A percentile compares a stretch with the other conserved stretches of the same genome.
Evolutionary conservation across 2,329 filamentous ascomycete genomes (phyloP).

Genomic region (Fusarium ambrosium): DNA sequence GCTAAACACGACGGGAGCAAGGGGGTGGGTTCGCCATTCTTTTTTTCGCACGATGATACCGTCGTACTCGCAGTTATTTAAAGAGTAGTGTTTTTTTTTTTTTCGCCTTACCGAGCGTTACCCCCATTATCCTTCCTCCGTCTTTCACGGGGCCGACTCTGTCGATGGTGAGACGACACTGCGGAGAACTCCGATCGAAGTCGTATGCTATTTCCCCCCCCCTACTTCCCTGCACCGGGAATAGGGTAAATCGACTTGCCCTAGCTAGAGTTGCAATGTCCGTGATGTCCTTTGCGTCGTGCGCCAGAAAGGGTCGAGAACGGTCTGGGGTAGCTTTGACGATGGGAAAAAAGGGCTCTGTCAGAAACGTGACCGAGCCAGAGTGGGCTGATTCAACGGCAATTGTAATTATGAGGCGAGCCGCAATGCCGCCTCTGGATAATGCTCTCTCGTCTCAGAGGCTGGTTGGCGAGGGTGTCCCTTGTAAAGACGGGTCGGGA

Average conservation of each 20-base stretch:
- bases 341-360: neutral
- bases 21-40: neutral
- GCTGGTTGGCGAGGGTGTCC: conserved; percentile 15
- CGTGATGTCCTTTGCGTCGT: neutral
- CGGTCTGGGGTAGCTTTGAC: conserved; percentile 13
- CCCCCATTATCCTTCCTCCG: neutral
- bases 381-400: conserved; percentile 13
- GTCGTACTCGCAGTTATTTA: conserved; percentile 12
- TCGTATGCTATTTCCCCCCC: neutral
- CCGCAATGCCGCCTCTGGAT: neutral
- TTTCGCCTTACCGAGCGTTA: neutral
- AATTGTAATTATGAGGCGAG: conserved; percentile 4
- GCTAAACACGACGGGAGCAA: neutral
- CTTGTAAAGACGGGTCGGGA: conserved; percentile 1
- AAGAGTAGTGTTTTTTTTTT: neutral
- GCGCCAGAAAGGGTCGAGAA: neutral
- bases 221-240: neutral
- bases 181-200: conserved; percentile 13
- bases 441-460: conserved; percentile 9
- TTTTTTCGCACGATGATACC: conserved; percentile 16
- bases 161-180: conserved; percentile 3
- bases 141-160: neutral
- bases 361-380: neutral
- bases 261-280: conserved; percentile 4
- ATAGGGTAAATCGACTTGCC: conserved; percentile 2